A percentile compares a stretch with the other conserved stretches of the same genome.
Conservation (phyloP, 179 eudicot genomes). For the Sideroxylon spinosum region DNA sequence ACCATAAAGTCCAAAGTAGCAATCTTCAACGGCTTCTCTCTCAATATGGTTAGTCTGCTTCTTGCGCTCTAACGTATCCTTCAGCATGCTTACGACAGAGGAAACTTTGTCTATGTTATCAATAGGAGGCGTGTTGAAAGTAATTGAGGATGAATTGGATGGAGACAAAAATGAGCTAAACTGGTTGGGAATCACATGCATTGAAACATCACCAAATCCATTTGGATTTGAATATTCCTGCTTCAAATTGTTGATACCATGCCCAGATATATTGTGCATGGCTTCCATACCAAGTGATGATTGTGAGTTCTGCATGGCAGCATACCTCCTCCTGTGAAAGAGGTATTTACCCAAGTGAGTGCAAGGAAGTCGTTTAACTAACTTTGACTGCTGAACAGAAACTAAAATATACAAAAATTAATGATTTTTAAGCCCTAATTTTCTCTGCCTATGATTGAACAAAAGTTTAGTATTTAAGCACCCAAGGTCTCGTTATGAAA, state of each 20-base stretch:
- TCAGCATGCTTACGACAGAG: slow-evolving; percentile 51
- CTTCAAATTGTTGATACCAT: slow-evolving; percentile 27
- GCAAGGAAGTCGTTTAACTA: not conserved
- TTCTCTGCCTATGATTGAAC: not conserved
- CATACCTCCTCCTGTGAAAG: slow-evolving; percentile 47
- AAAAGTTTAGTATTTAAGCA: too few relatives aligned
- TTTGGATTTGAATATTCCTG: slow-evolving; percentile 25
- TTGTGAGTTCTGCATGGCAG: slow-evolving; percentile 37
- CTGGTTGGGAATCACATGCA: slow-evolving; percentile 32
- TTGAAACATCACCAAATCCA: slow-evolving; percentile 23
- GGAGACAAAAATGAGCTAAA: slow-evolving; percentile 34
- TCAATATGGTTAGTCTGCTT: slow-evolving; percentile 25
- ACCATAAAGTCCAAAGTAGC: slow-evolving; percentile 28
- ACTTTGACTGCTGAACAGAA: not conserved
- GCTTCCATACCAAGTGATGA: too few relatives aligned
- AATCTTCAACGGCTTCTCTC: slow-evolving; percentile 24
- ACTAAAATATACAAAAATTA: too few relatives aligned
- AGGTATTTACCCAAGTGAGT: slow-evolving; percentile 5
- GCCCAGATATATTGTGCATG: slow-evolving; percentile 17
- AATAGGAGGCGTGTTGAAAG: slow-evolving; percentile 27
- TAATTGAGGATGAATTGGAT: slow-evolving; percentile 36
- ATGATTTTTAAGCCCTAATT: not conserved
- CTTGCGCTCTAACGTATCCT: slow-evolving; percentile 51
- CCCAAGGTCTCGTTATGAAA: not conserved
- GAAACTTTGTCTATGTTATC: slow-evolving; percentile 37